A percentile compares a stretch with the other conserved stretches of the same genome.
phyloP scores from a whole-genome alignment of 2,329 filamentous ascomycete species.

The Endoconidiophora laricicola region DNA sequence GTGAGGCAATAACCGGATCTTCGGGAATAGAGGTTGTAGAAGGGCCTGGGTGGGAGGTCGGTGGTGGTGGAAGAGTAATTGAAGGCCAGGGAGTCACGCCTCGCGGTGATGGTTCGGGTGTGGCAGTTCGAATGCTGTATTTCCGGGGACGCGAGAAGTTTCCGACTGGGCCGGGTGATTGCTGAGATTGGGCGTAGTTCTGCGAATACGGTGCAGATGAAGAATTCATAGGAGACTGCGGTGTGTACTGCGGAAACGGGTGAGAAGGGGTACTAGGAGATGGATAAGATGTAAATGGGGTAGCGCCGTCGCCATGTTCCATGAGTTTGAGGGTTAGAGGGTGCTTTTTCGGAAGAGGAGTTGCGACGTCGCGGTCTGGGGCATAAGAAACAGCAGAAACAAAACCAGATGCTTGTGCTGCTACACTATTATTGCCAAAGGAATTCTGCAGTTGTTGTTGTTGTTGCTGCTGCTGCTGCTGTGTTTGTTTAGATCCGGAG shows the following conservation, averaged over 20 bases:
- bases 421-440: not conserved
- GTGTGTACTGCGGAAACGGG: not conserved
- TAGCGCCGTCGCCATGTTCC: slow-evolving; percentile 1
- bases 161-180: slow-evolving; percentile 21
- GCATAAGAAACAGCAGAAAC: not conserved
- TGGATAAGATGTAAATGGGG: not conserved
- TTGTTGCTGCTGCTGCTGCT: not conserved
- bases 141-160: slow-evolving; percentile 46
- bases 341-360: not conserved
- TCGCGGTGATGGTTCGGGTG: slow-evolving; percentile 11
- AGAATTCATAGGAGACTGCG: not conserved
- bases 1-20: not conserved
- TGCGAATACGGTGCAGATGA: not conserved
- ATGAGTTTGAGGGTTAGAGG: slow-evolving; percentile 2
- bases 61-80: not conserved
- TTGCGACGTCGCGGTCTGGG: not conserved
- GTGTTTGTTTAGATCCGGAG: not conserved
- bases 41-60: not conserved
- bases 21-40: not conserved
- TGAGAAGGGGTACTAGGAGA: not conserved
- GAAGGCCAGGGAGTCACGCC: slow-evolving; percentile 2
- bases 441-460: not conserved
- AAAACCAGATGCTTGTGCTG: not conserved
- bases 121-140: slow-evolving; percentile 26
- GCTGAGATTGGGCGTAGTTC: not conserved